A percentile compares a stretch with the other conserved stretches of the same genome.
Conservation (phyloP, 139 green algal species). For the Pleodorina starrii region DNA sequence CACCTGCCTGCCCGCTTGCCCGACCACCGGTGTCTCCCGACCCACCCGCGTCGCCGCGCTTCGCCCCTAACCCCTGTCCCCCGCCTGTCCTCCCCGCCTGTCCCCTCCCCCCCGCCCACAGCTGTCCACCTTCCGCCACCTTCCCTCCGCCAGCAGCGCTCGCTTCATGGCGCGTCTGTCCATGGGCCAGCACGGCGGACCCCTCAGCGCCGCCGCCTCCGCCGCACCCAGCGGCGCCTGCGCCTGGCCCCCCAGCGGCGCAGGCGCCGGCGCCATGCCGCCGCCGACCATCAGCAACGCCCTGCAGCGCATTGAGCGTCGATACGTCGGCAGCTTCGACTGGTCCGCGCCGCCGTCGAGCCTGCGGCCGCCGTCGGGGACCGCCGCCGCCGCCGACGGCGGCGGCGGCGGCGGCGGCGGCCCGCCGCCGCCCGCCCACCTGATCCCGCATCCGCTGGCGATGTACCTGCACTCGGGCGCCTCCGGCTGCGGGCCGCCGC, state of each 20-base stretch:
- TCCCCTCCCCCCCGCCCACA: background rate
- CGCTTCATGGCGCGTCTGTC: background rate
- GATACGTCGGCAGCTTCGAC: background rate
- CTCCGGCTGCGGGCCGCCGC: too few relatives aligned
- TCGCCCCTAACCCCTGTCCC: background rate
- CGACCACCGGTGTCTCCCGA: background rate
- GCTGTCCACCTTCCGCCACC: constrained; percentile 24
- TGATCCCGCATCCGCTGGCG: too few relatives aligned
- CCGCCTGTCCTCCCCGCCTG: background rate
- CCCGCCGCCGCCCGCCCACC: too few relatives aligned
- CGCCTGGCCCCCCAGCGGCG: too few relatives aligned
- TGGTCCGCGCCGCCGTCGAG: background rate
- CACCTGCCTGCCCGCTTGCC: too few relatives aligned
- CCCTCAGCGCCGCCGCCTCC: background rate
- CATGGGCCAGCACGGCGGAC: background rate
- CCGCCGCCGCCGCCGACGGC: background rate
- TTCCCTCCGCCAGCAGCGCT: background rate
- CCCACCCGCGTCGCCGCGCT: background rate
- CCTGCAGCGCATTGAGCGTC: background rate
- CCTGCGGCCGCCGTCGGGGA: background rate
- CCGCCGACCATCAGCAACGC: background rate
- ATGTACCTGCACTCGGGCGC: too few relatives aligned
- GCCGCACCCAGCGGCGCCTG: background rate
- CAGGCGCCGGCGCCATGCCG: background rate
- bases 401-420: background rate